Conservation (phyloP, 306 rosid genomes). For the Adenanthera pavonina region DNA sequence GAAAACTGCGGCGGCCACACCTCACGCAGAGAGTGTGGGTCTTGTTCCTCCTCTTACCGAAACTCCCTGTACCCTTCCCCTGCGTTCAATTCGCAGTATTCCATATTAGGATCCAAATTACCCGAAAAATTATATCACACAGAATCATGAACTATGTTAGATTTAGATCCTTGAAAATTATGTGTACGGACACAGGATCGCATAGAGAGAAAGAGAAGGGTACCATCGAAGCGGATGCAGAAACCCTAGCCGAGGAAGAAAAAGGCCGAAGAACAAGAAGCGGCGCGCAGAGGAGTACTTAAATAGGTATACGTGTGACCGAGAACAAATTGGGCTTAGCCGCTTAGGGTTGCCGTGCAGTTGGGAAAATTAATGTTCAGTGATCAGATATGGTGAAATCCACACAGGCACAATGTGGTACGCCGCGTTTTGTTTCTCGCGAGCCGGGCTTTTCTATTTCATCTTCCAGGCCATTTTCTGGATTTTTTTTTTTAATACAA, state of each 20-base stretch:
- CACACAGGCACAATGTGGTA: neutral
- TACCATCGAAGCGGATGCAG: conserved; percentile 66
- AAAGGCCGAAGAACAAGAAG: conserved; percentile 18
- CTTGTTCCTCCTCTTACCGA: conserved; percentile 99
- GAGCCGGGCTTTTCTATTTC: neutral
- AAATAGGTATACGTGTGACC: conserved; percentile 6
- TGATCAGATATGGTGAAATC: neutral
- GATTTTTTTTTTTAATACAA: neutral
- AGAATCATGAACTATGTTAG: neutral
- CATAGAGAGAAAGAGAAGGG: neutral
- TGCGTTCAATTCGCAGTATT: conserved; percentile 33
- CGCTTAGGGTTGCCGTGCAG: conserved; percentile 46
- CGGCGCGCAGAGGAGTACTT: conserved; percentile 33
- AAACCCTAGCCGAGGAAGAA: conserved; percentile 50
- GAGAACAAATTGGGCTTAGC: neutral
- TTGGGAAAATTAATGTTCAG: neutral
- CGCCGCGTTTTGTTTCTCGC: neutral
- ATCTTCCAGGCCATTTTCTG: neutral
- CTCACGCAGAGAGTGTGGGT: conserved; percentile 95
- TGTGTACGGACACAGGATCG: neutral
- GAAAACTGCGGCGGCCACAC: conserved; percentile 99
- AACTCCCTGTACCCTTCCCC: conserved; percentile 98
- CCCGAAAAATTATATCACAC: neutral
- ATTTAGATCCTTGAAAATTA: neutral
- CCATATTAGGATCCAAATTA: neutral